Evolutionary conservation across 2,329 filamentous ascomycete genomes (phyloP), one percentile per base, ranked within the genome.

Genomic region (Raffaelea arxii): DNA sequence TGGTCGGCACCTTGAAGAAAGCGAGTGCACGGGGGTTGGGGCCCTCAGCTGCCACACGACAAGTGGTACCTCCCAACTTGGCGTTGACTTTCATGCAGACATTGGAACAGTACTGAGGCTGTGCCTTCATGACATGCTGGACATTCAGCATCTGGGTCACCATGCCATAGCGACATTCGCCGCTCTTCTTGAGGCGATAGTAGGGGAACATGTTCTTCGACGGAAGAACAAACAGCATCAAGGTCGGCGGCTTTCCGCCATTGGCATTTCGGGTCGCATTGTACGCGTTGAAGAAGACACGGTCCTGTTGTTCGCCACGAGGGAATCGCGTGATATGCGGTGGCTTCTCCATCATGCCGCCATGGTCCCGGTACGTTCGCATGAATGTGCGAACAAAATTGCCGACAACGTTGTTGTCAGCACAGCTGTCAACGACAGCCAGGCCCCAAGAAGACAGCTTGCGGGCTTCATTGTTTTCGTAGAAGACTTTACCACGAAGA

Each of bases 51-150:
- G 58, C 51, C 9, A 68, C 59, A 39, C 62, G 70, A 44, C 68
- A 81, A 1, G 88, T 96, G 0, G 78, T 75, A 6, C 92, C 92
- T 14, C 92, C 92, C 3, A 98, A 75, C 69, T 98, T 98, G 4
- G 87, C 85, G 56, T 98, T 97, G 54, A 98, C 80, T 69, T 98
- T 98, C 87, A 98, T 92, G 53, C 81, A 77, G 0, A 98, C 88
- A 51, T 98, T 98, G 1, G 86, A 92, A 57, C 86, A 84, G 64
- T 97, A 97, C 57, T 98, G 92, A 0, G 75, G 74, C 21, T 84
- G 78, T 16, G 77, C 78, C 60, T 83, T 84, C 32, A 67, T 56
- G 1, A 91, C 85, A 49, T 94, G 84, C 0, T 67, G 66, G 3
- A 72, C 69, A 53, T 89, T 82, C n/a, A 97, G 60, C 51, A 90